These are phyloP conservation scores for Hymenoscyphus repandus DNA, from an alignment of 2,329 filamentous ascomycete species.

Conservation along the genomic window DNA sequence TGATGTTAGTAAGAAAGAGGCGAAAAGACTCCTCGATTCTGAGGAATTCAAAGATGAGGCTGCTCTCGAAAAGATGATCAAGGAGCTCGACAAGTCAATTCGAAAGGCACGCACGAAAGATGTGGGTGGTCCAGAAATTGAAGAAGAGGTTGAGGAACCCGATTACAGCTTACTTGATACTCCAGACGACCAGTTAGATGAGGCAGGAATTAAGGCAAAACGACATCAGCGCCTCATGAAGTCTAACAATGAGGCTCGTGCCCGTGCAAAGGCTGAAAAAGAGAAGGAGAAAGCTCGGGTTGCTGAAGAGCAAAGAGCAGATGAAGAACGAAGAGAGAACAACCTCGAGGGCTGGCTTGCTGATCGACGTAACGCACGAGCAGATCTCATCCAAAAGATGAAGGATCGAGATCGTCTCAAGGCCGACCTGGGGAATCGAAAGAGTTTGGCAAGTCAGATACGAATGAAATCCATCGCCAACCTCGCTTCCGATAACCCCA, in stretches of 20 bases:
- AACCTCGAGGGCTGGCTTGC: slow-evolving; percentile 83
- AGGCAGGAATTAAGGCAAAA: slow-evolving; percentile 86
- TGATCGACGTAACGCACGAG: slow-evolving; percentile 71
- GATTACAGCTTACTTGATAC: slow-evolving; percentile 85
- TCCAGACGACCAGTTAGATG: slow-evolving; percentile 88
- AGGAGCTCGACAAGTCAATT: slow-evolving; percentile 86
- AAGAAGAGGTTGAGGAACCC: slow-evolving; percentile 72
- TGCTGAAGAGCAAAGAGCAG: slow-evolving; percentile 76
- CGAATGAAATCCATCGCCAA: slow-evolving; percentile 98
- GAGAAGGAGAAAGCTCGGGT: slow-evolving; percentile 82
- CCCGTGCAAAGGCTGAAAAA: slow-evolving; percentile 93
- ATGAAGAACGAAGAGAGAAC: slow-evolving; percentile 77
- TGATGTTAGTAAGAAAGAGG: slow-evolving; percentile 85
- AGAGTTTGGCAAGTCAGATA: slow-evolving; percentile 91
- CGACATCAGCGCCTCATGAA: slow-evolving; percentile 89
- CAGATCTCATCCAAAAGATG: slow-evolving; percentile 70
- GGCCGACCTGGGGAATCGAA: slow-evolving; percentile 91
- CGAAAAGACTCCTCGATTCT: slow-evolving; percentile 75
- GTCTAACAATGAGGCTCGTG: slow-evolving; percentile 87
- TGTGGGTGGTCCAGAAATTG: slow-evolving; percentile 73
- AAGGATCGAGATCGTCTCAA: slow-evolving; percentile 92
- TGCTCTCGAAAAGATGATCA: slow-evolving; percentile 76
- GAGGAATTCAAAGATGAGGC: slow-evolving; percentile 90
- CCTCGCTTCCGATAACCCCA: slow-evolving; percentile 81
- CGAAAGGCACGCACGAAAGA: slow-evolving; percentile 90